Conservation (phyloP, 805 yeast genomes). For the Pichia manshurica region DNA sequence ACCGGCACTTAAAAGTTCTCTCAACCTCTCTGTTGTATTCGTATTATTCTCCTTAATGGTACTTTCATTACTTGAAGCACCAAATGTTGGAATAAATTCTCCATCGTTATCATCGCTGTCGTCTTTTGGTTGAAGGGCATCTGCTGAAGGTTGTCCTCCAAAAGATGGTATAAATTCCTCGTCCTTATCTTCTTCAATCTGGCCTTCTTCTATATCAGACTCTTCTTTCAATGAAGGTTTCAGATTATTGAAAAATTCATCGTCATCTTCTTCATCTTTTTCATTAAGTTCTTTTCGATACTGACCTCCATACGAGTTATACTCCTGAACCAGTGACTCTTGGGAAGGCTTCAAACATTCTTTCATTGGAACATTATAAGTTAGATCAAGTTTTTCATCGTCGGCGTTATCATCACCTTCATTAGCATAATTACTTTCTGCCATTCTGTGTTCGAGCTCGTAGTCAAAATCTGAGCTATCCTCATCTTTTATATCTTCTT, state of each 20-base stretch:
- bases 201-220: slow-evolving; percentile 20
- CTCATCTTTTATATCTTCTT: slow-evolving; percentile 33
- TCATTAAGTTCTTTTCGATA: slow-evolving; percentile 3
- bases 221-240: slow-evolving; percentile 24
- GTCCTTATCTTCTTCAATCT: not conserved
- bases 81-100: slow-evolving; percentile 54
- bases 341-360: slow-evolving; percentile 18
- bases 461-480: slow-evolving; percentile 26
- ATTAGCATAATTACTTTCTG: slow-evolving; percentile 9
- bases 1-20: slow-evolving; percentile 50
- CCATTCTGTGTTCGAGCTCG: slow-evolving; percentile 33
- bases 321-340: slow-evolving; percentile 23
- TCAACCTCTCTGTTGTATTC: slow-evolving; percentile 54
- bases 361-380: slow-evolving; percentile 23
- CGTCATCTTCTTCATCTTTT: slow-evolving; percentile 18
- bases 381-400: slow-evolving; percentile 26
- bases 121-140: slow-evolving; percentile 5
- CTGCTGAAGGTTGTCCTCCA: no score
- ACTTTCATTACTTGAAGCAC: slow-evolving; percentile 15
- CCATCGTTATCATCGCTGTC: slow-evolving; percentile 26
- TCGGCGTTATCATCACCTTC: slow-evolving; percentile 27
- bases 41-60: slow-evolving; percentile 19
- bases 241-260: slow-evolving; percentile 19
- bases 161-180: slow-evolving; percentile 51
- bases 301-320: slow-evolving; percentile 12